Evolutionary conservation across 73 alveolate species (phyloP).

Genomic region (Symbiodinium pilosum): DNA sequence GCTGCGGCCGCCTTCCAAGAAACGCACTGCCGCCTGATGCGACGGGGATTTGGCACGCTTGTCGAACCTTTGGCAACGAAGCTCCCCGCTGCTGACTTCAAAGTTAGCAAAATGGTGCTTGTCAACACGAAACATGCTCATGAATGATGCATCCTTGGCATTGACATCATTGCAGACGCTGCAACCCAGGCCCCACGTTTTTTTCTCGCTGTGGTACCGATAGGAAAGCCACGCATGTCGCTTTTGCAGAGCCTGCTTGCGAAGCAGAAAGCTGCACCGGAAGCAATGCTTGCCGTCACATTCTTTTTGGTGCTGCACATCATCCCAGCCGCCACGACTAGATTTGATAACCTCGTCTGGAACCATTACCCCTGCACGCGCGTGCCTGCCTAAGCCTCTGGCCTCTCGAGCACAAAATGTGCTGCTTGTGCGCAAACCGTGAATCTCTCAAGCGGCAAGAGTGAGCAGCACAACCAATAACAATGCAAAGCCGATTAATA

Average conservation of each 20-base stretch:
- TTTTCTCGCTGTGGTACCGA: not conserved
- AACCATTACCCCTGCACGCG: not conserved
- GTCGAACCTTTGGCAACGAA: not conserved
- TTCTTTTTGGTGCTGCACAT: not conserved
- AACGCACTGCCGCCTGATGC: not conserved
- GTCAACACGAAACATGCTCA: not conserved
- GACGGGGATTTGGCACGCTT: conserved; percentile 17
- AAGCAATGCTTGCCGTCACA: not conserved
- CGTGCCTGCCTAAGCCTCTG: not conserved
- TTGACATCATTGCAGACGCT: not conserved
- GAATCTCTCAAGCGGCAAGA: not conserved
- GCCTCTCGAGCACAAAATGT: not conserved
- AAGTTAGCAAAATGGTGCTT: conserved; percentile 21
- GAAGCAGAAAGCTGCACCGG: not conserved
- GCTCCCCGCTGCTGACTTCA: not conserved
- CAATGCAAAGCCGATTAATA: too few species aligned
- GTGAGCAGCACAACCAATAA: not conserved
- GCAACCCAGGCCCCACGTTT: conserved; percentile 32
- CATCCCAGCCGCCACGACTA: not conserved
- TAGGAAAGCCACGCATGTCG: not conserved
- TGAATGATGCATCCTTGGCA: not conserved
- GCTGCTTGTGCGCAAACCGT: not conserved
- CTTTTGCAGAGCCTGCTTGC: not conserved
- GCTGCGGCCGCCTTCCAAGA: not conserved
- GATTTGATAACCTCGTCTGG: not conserved